Evolutionary conservation across 352 stramenopile genomes (phyloP), one percentile per base, ranked within the genome.

Genomic region (Pythium aquatile): DNA sequence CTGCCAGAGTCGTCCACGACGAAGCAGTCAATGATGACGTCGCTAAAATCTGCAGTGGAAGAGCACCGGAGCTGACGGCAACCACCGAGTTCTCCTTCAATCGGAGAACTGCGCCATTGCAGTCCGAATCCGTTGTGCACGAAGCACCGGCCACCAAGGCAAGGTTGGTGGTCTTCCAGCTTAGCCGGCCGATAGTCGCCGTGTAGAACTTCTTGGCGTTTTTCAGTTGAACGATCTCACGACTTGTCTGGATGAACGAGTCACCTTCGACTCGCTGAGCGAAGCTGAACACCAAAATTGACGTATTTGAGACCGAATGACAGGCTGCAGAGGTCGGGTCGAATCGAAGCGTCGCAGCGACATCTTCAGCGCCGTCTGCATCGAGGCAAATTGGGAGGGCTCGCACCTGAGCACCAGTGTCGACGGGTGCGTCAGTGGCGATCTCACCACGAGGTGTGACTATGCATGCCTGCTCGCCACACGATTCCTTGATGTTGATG

Each of bases 401-500:
- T 6, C 53, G 49, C 3, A 69, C 33, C 37, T 73, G 66, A 2
- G 52, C 55, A 10, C 66, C 66, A 14, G 28, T 49, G 37, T 73
- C 66, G 2, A 55, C 66, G 16, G 59, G 28, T 13, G 61, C 61
- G 9, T 58, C 39, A 13, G 56, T 63, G 10, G 29, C 44, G 28
- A 40, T 37, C 24, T 66, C 56, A n/a, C 66, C 47, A 28, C 66
- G 66, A 6, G 66, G 66, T 39, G 55, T 66, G 10, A 73, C 61
- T 10, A 73, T 59, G 20, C 66, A 73, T 6, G 55, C 60, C 42
- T 29, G 46, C 42, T 69, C 66, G 24, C 61, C 66, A 32, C 66
- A 73, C 24, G 65, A 58, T 24, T 73, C 66, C 33, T 73, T 73
- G 49, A 73, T 58, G 32, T 73, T 73, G 61, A 73, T 66, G 35